Percentiles rank a stretch among this genome's conserved stretches.
These are phyloP conservation scores for Nakazawaea ambrosiae DNA, from an alignment of 805 yeast genomes.

Conservation along the genomic window DNA sequence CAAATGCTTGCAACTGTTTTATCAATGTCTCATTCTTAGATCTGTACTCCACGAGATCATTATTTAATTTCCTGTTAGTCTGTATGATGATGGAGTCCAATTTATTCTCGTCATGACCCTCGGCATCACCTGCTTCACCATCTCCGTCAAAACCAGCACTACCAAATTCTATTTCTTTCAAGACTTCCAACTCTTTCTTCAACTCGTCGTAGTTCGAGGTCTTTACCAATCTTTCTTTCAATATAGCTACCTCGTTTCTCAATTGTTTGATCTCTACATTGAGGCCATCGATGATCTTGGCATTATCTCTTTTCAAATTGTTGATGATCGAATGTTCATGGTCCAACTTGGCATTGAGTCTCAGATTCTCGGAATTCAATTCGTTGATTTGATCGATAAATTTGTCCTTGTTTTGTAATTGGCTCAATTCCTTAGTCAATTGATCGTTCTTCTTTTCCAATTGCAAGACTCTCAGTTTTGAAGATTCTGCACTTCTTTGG, in stretches of 20 bases:
- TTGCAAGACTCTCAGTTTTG: slow-evolving; percentile 60
- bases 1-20: slow-evolving; percentile 33
- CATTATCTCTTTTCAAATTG: slow-evolving; percentile 17
- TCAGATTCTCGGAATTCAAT: slow-evolving; percentile 63
- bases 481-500: slow-evolving; percentile 67
- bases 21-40: slow-evolving; percentile 44
- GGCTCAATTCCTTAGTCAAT: slow-evolving; percentile 56
- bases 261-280: slow-evolving; percentile 41
- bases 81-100: slow-evolving; percentile 58
- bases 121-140: slow-evolving; percentile 21
- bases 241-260: slow-evolving; percentile 39
- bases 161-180: slow-evolving; percentile 75
- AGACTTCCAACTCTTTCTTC: slow-evolving; percentile 64
- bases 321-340: slow-evolving; percentile 31
- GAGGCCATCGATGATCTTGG: slow-evolving; percentile 28
- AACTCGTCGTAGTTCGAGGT: slow-evolving; percentile 74
- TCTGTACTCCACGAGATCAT: slow-evolving; percentile 62
- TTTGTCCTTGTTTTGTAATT: slow-evolving; percentile 39
- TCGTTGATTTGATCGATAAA: slow-evolving; percentile 42
- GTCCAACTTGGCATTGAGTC: slow-evolving; percentile 51
- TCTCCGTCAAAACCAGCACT: too few relatives aligned
- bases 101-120: slow-evolving; percentile 23
- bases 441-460: slow-evolving; percentile 76
- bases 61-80: slow-evolving; percentile 66
- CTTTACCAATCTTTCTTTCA: slow-evolving; percentile 41